Conservation (phyloP, 2,329 filamentous ascomycete genomes). For the Clonostachys sp. region DNA sequence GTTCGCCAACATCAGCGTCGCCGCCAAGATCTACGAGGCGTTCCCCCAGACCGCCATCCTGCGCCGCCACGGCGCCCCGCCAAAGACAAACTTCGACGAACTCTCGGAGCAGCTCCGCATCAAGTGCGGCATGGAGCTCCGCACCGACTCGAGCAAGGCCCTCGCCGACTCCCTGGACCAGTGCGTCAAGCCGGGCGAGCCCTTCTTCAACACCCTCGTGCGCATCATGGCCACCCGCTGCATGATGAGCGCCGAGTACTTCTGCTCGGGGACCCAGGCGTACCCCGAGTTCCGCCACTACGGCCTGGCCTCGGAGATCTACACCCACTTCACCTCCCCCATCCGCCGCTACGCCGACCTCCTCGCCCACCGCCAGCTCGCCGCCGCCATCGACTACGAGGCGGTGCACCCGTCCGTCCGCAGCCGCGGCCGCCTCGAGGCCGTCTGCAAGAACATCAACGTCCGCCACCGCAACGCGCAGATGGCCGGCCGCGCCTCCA, state of each 20-base stretch:
- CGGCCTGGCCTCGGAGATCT: slow-evolving; percentile 92
- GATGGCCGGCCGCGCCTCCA: slow-evolving; percentile 86
- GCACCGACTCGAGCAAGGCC: slow-evolving; percentile 83
- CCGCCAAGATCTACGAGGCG: slow-evolving; percentile 80
- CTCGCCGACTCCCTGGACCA: slow-evolving; percentile 86
- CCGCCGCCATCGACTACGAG: slow-evolving; percentile 92
- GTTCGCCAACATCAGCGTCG: slow-evolving; percentile 93
- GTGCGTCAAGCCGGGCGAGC: slow-evolving; percentile 74
- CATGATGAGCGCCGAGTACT: slow-evolving; percentile 99
- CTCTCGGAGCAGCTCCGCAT: slow-evolving; percentile 85
- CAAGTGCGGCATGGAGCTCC: slow-evolving; percentile 76
- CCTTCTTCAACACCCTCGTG: slow-evolving; percentile 98
- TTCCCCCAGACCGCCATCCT: slow-evolving; percentile 96
- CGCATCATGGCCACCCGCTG: slow-evolving; percentile 96
- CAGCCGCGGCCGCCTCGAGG: slow-evolving; percentile 80
- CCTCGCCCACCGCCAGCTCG: slow-evolving; percentile 88
- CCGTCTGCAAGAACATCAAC: slow-evolving; percentile 98
- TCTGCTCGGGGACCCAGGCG: slow-evolving; percentile 87
- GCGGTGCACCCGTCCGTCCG: slow-evolving; percentile 76
- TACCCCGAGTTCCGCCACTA: slow-evolving; percentile 97
- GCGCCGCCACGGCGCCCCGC: slow-evolving; percentile 85
- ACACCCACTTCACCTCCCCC: slow-evolving; percentile 97
- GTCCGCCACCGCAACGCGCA: slow-evolving; percentile 95
- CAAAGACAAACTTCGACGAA: slow-evolving; percentile 95
- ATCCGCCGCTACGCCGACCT: slow-evolving; percentile 98